Evolutionary conservation across 345 rosid species (phyloP).

Genomic region (Microcos paniculata): DNA sequence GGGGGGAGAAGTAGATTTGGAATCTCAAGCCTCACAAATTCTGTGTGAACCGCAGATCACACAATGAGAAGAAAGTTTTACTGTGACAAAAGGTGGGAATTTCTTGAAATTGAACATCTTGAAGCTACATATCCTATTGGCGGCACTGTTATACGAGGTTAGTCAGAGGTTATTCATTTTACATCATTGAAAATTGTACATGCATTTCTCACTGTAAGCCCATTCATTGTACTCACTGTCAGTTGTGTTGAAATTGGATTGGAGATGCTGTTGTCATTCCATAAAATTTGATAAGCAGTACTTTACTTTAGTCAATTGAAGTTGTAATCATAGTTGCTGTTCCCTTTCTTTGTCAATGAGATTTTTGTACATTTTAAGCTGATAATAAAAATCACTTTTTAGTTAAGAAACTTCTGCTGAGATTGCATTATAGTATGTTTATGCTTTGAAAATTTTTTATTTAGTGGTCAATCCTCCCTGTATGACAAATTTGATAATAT

Average conservation of each 20-base stretch:
- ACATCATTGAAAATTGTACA: constrained; percentile 17
- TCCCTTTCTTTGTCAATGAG: background rate
- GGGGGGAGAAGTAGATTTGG: background rate
- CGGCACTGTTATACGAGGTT: constrained; percentile 19
- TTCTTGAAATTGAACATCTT: background rate
- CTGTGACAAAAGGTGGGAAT: background rate
- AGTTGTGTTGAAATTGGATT: background rate
- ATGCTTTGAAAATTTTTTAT: background rate
- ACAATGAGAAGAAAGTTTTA: background rate
- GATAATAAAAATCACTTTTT: background rate
- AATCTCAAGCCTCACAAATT: background rate
- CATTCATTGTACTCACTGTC: background rate
- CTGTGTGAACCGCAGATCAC: background rate
- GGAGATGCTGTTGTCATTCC: background rate
- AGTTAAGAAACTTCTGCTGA: background rate
- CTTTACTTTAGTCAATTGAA: background rate
- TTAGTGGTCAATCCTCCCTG: background rate
- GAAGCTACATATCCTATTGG: background rate
- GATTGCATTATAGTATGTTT: background rate
- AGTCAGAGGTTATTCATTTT: constrained; percentile 23
- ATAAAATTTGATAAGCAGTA: constrained; percentile 8
- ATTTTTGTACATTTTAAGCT: background rate
- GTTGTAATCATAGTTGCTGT: background rate
- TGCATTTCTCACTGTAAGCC: background rate
- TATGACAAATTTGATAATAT: background rate